phyloP scores from a whole-genome alignment of 2,329 filamentous ascomycete species.

The Cytospora piceae region DNA sequence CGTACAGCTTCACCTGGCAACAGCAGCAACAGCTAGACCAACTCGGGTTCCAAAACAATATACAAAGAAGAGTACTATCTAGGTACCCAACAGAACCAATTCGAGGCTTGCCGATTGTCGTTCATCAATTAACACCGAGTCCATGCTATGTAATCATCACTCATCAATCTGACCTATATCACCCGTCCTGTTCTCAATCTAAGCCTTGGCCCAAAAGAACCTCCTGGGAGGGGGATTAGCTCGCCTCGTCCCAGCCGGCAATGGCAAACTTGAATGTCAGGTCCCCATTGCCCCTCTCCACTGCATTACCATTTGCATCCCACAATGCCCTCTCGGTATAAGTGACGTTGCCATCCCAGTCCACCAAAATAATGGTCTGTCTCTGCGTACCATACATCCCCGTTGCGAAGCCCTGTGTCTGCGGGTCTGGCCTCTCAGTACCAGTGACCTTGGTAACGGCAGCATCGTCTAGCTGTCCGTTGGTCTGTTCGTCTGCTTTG shows the following conservation, averaged over 20 bases:
- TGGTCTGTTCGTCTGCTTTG: constrained; percentile 43
- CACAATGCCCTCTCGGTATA: constrained; percentile 64
- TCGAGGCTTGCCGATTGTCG: neutral
- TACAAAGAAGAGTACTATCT: no score
- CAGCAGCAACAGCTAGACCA: neutral
- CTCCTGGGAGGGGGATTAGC: neutral
- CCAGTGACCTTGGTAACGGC: constrained; percentile 37
- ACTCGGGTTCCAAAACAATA: neutral
- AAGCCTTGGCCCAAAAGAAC: neutral
- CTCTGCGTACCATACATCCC: constrained; percentile 68
- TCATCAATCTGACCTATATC: neutral
- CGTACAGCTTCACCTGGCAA: neutral
- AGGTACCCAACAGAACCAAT: neutral
- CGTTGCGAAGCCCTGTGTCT: constrained; percentile 51
- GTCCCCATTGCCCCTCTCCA: constrained; percentile 60
- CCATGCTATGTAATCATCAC: neutral
- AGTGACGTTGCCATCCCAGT: constrained; percentile 64
- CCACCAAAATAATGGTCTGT: constrained; percentile 65
- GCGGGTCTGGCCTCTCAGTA: constrained; percentile 41
- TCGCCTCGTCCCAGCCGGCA: constrained; percentile 51
- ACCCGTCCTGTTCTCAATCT: neutral
- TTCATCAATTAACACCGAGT: neutral
- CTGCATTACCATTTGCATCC: constrained; percentile 59
- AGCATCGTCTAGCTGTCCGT: constrained; percentile 40
- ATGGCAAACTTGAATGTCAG: constrained; percentile 60